These are phyloP conservation scores for Malus hybrid DNA, from an alignment of 331 rosid genomes.

Conservation along the genomic window DNA sequence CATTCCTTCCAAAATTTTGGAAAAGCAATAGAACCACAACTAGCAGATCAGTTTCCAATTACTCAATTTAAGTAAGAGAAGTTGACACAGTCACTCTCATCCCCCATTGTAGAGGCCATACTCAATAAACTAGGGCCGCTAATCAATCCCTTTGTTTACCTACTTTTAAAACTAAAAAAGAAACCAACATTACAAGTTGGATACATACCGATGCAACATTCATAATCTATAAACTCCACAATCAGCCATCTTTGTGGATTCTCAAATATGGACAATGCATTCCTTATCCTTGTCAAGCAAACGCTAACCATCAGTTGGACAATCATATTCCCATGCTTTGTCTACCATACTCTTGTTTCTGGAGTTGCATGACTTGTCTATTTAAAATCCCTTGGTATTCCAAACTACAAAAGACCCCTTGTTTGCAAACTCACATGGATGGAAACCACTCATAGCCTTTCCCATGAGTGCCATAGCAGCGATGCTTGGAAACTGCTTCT, in stretches of 20 bases:
- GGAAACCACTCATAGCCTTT: constrained; percentile 46
- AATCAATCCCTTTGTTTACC: background rate
- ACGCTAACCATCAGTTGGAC: constrained; percentile 1
- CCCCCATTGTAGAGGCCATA: background rate
- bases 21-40: background rate
- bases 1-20: too few relatives aligned
- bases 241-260: constrained; percentile 5
- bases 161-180: background rate
- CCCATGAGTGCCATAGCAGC: constrained; percentile 98
- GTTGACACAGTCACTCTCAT: background rate
- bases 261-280: constrained; percentile 5
- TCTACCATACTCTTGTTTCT: background rate
- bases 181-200: background rate
- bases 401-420: constrained; percentile 59
- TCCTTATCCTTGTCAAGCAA: background rate
- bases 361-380: background rate
- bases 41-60: background rate
- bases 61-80: background rate
- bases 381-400: constrained; percentile 37
- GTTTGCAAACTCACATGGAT: constrained; percentile 38
- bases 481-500: constrained; percentile 74
- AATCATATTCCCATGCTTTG: constrained; percentile 13
- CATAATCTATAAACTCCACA: background rate
- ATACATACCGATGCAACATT: constrained; percentile 11
- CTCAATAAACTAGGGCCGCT: background rate